A percentile compares a stretch with the other conserved stretches of the same genome.
Conservation (phyloP, 1,139 yeast species). For the Pichia sp. region DNA sequence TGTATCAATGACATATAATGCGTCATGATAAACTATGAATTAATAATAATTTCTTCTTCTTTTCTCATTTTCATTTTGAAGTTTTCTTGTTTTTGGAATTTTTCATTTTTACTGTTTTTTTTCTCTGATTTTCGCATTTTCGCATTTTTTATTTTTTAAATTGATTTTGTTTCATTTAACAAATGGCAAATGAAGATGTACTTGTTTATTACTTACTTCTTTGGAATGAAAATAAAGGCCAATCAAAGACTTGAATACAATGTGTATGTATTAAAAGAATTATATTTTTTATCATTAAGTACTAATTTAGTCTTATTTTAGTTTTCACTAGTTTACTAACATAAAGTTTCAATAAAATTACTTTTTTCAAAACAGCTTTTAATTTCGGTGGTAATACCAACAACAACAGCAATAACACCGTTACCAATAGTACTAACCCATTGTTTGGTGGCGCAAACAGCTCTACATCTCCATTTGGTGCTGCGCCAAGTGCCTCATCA, state of each 20-base stretch:
- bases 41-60: too few relatives aligned
- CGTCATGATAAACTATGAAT: too few relatives aligned
- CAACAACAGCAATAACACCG: not conserved
- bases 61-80: too few relatives aligned
- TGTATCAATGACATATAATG: too few relatives aligned
- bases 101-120: not conserved
- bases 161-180: not conserved
- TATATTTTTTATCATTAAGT: too few relatives aligned
- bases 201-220: too few relatives aligned
- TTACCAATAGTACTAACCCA: not conserved
- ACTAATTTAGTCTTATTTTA: too few relatives aligned
- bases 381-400: slow-evolving; percentile 3
- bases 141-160: not conserved
- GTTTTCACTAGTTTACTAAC: not conserved
- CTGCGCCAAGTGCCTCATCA: not conserved
- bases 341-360: not conserved
- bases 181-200: too few relatives aligned
- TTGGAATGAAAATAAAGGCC: too few relatives aligned
- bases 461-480: slow-evolving; percentile 9
- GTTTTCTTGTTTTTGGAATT: not conserved
- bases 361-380: not conserved
- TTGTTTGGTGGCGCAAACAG: slow-evolving; percentile 8
- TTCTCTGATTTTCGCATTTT: not conserved
- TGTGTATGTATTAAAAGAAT: not conserved
- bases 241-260: not conserved